A percentile compares a stretch with the other conserved stretches of the same genome.
Evolutionary conservation across 2,329 filamentous ascomycete species (phyloP).

Genomic region (Neopestalotiopsis sp.): DNA sequence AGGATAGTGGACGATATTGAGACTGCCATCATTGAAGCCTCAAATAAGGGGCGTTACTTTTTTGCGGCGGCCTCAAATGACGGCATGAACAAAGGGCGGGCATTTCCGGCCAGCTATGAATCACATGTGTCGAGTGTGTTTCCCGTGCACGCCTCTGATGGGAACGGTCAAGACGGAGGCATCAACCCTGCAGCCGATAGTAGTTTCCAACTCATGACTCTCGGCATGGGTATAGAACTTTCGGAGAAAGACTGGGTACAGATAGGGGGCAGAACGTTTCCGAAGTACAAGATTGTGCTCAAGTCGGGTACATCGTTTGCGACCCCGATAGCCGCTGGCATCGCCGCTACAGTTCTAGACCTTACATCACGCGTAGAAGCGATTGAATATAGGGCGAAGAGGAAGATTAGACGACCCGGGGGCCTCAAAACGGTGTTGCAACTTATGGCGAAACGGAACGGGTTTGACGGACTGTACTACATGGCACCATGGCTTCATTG

Average conservation of each 20-base stretch:
- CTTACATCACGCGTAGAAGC: too few species aligned
- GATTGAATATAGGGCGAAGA: too few species aligned
- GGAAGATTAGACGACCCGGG: too few species aligned
- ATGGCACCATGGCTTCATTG: too few species aligned
- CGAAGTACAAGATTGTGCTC: not conserved
- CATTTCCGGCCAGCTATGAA: not conserved
- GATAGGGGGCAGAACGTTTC: too few species aligned
- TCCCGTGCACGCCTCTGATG: not conserved
- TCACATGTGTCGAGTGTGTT: not conserved
- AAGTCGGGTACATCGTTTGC: constrained; percentile 31
- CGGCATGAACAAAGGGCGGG: not conserved
- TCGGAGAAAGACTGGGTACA: too few species aligned
- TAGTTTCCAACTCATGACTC: too few species aligned
- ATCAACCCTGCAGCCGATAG: constrained; percentile 27
- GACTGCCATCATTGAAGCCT: not conserved
- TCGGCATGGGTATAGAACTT: too few species aligned
- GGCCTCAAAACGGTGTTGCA: too few species aligned
- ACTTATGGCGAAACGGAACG: too few species aligned
- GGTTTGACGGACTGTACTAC: too few species aligned
- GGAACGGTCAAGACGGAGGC: not conserved
- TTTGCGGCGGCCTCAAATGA: not conserved
- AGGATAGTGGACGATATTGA: not conserved
- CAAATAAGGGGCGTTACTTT: not conserved
- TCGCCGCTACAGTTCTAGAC: constrained; percentile 29
- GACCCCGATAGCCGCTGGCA: constrained; percentile 30